Evolutionary conservation across 495 filamentous ascomycete genomes (phyloP).

Genomic region (Penicillium paxilli): DNA sequence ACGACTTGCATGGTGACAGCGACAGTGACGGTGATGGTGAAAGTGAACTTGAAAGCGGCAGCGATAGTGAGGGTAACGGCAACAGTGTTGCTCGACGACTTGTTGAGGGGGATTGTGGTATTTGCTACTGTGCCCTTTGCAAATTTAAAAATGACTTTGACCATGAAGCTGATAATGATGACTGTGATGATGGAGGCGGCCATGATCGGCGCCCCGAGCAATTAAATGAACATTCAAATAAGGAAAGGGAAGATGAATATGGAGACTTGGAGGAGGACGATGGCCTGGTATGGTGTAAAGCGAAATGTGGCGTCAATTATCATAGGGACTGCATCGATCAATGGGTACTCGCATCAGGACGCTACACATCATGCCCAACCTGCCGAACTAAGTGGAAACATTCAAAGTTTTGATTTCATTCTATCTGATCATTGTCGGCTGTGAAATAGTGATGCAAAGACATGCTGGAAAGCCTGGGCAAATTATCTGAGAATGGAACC

Average conservation of each 20-base stretch:
- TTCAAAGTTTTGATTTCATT: too few species aligned
- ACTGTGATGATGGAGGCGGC: not conserved
- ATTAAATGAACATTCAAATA: too few species aligned
- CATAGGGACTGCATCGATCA: conserved; percentile 65
- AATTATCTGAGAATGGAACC: not conserved
- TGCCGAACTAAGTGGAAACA: conserved; percentile 15
- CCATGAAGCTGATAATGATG: not conserved
- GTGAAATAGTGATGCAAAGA: too few species aligned
- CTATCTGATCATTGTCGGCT: too few species aligned
- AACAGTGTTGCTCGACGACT: conserved; percentile 43
- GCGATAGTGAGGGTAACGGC: too few species aligned
- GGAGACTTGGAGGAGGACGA: conserved; percentile 27
- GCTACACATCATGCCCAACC: conserved; percentile 12
- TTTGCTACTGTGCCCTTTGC: conserved; percentile 53
- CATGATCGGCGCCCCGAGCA: too few species aligned
- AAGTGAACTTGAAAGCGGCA: too few species aligned
- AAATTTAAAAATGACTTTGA: not conserved
- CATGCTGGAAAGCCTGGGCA: too few species aligned
- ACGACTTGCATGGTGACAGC: too few species aligned
- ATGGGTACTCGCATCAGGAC: conserved; percentile 52
- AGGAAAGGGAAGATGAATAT: not conserved
- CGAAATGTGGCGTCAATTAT: conserved; percentile 70
- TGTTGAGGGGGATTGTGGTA: conserved; percentile 68
- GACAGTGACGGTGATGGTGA: too few species aligned
- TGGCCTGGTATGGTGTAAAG: conserved; percentile 63